Conservation (phyloP, 345 rosid species). For the Citrus glauca region DNA sequence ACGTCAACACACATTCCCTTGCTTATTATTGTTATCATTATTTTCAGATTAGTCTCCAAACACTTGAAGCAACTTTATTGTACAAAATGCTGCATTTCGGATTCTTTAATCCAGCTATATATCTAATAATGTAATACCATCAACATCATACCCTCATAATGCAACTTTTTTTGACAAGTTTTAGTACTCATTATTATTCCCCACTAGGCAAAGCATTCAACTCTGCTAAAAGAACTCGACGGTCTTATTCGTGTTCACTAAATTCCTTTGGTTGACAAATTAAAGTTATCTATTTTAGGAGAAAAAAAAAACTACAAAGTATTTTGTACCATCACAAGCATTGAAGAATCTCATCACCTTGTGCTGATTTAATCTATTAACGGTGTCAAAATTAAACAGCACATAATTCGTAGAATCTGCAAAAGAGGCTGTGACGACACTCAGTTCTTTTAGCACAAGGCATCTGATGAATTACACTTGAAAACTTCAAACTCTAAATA, state of each 20-base stretch:
- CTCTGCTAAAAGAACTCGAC: neutral
- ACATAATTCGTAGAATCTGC: neutral
- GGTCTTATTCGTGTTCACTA: too few relatives aligned
- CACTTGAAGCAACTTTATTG: neutral
- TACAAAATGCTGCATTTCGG: neutral
- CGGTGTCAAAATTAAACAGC: conserved; percentile 1
- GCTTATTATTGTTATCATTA: too few relatives aligned
- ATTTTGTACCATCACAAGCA: neutral
- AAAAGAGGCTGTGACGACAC: neutral
- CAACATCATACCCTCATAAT: too few relatives aligned
- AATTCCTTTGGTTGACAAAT: neutral
- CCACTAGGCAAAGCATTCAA: neutral
- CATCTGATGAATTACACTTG: neutral
- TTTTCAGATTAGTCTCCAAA: neutral
- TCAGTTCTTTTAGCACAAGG: neutral
- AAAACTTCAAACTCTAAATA: neutral
- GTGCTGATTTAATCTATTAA: neutral
- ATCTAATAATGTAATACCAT: too few relatives aligned
- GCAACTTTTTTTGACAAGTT: too few relatives aligned
- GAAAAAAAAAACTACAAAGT: neutral
- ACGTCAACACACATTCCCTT: too few relatives aligned
- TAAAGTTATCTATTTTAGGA: neutral
- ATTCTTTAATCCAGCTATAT: too few relatives aligned
- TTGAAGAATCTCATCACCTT: neutral
- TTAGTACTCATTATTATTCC: too few relatives aligned